Evolutionary conservation across 768 basidiomycete genomes (phyloP), one percentile per base, ranked within the genome.

Genomic region (Podaxis sp.): DNA sequence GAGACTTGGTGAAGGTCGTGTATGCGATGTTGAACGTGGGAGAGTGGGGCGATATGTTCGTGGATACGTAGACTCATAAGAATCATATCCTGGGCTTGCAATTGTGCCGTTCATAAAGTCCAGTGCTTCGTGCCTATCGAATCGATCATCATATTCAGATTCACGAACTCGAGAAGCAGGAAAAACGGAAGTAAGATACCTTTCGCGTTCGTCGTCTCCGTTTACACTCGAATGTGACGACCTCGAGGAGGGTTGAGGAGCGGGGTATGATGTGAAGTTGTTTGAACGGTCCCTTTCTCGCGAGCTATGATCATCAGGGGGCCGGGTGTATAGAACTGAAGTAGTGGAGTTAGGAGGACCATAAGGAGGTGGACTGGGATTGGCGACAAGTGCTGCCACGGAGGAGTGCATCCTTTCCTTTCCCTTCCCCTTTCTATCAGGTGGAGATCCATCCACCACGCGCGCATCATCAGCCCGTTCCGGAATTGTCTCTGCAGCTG

Each of bases 381-480:
- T 35, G 5, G 51, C 21, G 2, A 21, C 47, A 36, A 47, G 47
- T 13, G 56, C 44, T 32, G 47, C 46, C 1, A 37, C 36, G 7
- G 57, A 58, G 35, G 46, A 56, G 10, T 23, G 18, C 23, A 52
- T 44, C 14, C 23, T 44, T 25, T 60, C 52, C 50, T 53, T 58
- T 5, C 38, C 57, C 25, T 54, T 65, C 36, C 51, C 38, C 32
- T 61, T 63, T 58, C 27, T 59, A 48, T 56, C 57, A 16, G 48
- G 25, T 2, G 47, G 62, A 36, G 40, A 58, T 53, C 14, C 23
- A 21, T 55, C 44, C 48, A 36, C 36, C 51, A 35, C 21, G 3
- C 10, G 54, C 38, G 28, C 27, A 59, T 55, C 52, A 44, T 54
- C 52, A 6, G 21, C 52, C 10, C 51, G 55, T 53, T 55, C 62